phyloP scores from a whole-genome alignment of 208 protist genomes.

The Crithidia sp. region DNA sequence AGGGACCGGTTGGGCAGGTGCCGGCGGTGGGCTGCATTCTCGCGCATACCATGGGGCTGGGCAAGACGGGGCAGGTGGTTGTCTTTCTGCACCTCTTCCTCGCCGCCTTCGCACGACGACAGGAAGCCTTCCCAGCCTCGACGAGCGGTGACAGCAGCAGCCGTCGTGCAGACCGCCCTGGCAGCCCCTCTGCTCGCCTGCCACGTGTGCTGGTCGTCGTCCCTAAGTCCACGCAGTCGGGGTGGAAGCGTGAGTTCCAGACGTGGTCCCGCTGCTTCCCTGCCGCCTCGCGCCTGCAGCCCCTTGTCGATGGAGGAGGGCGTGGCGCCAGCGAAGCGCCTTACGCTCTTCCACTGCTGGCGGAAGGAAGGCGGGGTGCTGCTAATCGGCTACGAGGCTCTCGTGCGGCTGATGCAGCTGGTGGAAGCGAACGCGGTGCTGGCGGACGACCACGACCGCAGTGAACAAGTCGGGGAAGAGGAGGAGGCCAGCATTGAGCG shows the following conservation, averaged over 20 bases:
- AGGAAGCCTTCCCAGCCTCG: not conserved
- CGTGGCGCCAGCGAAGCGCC: constrained; percentile 22
- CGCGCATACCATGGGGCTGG: constrained; percentile 90
- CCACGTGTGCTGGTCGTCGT: constrained; percentile 66
- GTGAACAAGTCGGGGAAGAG: too few relatives aligned
- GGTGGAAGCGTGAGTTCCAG: constrained; percentile 69
- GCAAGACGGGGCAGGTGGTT: constrained; percentile 87
- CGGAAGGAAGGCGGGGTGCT: constrained; percentile 65
- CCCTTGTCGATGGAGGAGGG: constrained; percentile 30
- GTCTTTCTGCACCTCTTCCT: constrained; percentile 84
- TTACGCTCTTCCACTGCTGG: constrained; percentile 54
- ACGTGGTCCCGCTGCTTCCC: constrained; percentile 72
- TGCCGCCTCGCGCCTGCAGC: constrained; percentile 39
- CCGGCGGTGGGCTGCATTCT: constrained; percentile 84
- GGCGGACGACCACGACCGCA: not conserved
- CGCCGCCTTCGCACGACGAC: constrained; percentile 18
- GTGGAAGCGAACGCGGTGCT: constrained; percentile 37
- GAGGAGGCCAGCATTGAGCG: too few relatives aligned
- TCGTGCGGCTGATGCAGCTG: constrained; percentile 58
- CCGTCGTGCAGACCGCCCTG: constrained; percentile 1
- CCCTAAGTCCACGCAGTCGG: constrained; percentile 74
- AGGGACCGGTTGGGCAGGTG: constrained; percentile 75
- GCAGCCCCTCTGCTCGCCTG: not conserved
- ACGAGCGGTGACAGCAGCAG: not conserved
- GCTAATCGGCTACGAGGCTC: constrained; percentile 78